These are phyloP conservation scores for Fusarium verticillioides DNA, from an alignment of 2,329 filamentous ascomycete species.

Conservation along the genomic window DNA sequence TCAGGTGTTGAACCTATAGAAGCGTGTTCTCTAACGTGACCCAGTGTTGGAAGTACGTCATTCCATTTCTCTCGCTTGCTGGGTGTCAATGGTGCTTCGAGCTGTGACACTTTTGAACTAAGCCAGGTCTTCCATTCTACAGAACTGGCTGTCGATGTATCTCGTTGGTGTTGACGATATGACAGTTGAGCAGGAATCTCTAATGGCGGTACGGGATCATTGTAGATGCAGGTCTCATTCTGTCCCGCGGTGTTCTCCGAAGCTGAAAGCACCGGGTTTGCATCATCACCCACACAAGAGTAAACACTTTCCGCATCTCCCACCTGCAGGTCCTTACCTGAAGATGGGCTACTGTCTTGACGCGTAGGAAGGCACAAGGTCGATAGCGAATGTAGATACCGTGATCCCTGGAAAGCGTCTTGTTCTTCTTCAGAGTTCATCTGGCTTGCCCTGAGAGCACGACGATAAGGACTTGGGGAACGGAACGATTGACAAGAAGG, in stretches of 20 bases:
- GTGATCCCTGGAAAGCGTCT: constrained; percentile 45
- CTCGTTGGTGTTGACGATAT: constrained; percentile 48
- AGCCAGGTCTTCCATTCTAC: constrained; percentile 67
- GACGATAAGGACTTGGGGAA: constrained; percentile 66
- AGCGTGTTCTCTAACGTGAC: constrained; percentile 62
- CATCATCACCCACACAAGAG: constrained; percentile 49
- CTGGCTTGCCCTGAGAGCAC: constrained; percentile 61
- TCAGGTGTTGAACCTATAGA: constrained; percentile 56
- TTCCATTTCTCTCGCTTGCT: constrained; percentile 7
- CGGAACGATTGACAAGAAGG: constrained; percentile 63
- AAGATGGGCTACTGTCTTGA: constrained; percentile 53
- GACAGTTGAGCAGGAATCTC: constrained; percentile 28
- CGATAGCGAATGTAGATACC: constrained; percentile 56
- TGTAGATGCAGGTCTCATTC: constrained; percentile 4
- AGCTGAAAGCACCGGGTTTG: not conserved
- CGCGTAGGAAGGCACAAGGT: constrained; percentile 54
- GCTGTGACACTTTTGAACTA: constrained; percentile 61
- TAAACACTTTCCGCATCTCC: constrained; percentile 63
- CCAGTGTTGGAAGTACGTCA: constrained; percentile 29
- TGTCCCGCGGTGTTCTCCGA: not conserved
- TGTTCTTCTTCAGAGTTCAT: constrained; percentile 47
- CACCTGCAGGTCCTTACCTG: constrained; percentile 52
- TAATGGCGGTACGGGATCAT: constrained; percentile 1
- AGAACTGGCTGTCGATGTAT: constrained; percentile 57
- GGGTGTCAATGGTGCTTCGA: constrained; percentile 49